Percentiles rank a stretch among this genome's conserved stretches.
Evolutionary conservation across 345 rosid genomes (phyloP).

Genomic region (Hibiscus syriacus): DNA sequence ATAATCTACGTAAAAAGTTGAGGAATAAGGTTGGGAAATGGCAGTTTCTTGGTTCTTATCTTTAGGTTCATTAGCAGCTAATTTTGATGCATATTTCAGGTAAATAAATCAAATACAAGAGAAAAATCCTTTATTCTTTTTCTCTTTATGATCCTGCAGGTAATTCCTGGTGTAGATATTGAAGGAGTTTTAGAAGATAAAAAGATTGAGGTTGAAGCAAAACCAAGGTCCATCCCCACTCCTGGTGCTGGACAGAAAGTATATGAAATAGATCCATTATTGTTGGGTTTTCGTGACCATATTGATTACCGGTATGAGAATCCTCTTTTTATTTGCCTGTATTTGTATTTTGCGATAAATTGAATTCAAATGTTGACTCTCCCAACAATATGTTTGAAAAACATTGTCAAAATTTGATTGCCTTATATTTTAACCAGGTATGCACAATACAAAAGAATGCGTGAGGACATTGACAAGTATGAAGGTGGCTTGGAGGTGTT

Average conservation of each 20-base stretch:
- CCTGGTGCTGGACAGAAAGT: slow-evolving; percentile 73
- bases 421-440: slow-evolving; percentile 24
- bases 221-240: slow-evolving; percentile 41
- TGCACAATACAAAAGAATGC: slow-evolving; percentile 56
- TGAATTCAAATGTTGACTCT: neutral
- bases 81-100: neutral
- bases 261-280: slow-evolving; percentile 75
- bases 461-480: slow-evolving; percentile 60
- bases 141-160: slow-evolving; percentile 21
- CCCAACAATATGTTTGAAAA: neutral
- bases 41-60: neutral
- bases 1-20: neutral
- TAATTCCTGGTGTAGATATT: slow-evolving; percentile 22
- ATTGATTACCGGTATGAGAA: slow-evolving; percentile 71
- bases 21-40: neutral
- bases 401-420: neutral
- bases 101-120: neutral
- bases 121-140: neutral
- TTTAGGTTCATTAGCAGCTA: neutral
- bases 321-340: neutral
- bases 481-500: slow-evolving; percentile 90
- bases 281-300: slow-evolving; percentile 49
- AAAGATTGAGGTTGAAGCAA: slow-evolving; percentile 32
- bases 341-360: neutral
- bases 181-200: slow-evolving; percentile 35